These are phyloP conservation scores for Syncephalis plumigaleata DNA, from an alignment of 371 early-diverging fungal species.

Conservation along the genomic window DNA sequence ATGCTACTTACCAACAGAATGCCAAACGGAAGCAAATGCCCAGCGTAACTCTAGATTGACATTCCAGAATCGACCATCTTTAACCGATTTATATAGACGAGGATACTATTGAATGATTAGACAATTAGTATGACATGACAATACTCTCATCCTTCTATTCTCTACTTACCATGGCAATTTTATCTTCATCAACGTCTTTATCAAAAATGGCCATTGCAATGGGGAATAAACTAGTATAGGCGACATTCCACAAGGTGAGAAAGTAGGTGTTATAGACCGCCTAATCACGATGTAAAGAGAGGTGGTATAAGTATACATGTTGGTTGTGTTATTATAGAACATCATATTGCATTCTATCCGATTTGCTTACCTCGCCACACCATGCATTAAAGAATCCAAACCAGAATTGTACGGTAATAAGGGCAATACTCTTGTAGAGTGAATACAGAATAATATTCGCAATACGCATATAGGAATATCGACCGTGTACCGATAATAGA, in stretches of 20 bases:
- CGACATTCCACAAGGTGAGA: conserved; percentile 58
- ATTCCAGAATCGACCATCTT: conserved; percentile 36
- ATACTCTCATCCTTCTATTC: too few relatives aligned
- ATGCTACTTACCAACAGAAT: conserved; percentile 20
- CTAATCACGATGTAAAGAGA: too few relatives aligned
- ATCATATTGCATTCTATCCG: too few relatives aligned
- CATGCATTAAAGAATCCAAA: conserved; percentile 63
- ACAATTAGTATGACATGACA: too few relatives aligned
- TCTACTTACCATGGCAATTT: conserved; percentile 25
- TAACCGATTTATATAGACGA: conserved; percentile 55
- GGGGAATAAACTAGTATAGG: conserved; percentile 63
- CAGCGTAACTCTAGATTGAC: conserved; percentile 26
- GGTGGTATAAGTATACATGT: too few relatives aligned
- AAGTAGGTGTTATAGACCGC: conserved; percentile 58
- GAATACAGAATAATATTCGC: conserved; percentile 54
- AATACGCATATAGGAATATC: conserved; percentile 61
- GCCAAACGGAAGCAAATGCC: conserved; percentile 39
- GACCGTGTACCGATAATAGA: conserved; percentile 62
- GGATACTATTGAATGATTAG: conserved; percentile 41
- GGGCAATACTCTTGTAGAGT: conserved; percentile 74
- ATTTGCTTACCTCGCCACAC: conserved; percentile 45
- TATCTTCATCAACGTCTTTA: conserved; percentile 51
- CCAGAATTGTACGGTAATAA: conserved; percentile 50
- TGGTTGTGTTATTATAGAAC: too few relatives aligned
- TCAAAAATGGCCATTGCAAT: conserved; percentile 67